Conservation (phyloP, 139 green algal genomes). For the Gonium pectorale region DNA sequence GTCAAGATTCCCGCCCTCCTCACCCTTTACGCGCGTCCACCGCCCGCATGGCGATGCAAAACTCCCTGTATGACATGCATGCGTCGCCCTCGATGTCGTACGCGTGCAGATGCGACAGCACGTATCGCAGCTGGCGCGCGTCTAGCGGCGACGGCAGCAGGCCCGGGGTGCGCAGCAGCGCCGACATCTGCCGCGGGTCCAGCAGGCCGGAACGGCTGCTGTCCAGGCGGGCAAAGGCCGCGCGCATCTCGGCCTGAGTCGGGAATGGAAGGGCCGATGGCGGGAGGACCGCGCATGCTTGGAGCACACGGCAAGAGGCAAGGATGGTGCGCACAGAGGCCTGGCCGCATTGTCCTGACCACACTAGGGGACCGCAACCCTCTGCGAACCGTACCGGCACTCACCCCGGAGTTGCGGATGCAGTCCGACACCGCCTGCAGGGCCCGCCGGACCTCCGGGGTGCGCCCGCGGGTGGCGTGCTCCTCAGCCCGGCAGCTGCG, state of each 20-base stretch:
- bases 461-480: neutral
- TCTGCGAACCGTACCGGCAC: neutral
- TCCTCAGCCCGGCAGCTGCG: conserved; percentile 43
- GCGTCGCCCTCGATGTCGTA: conserved; percentile 58
- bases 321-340: too few species aligned
- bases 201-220: conserved; percentile 42
- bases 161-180: conserved; percentile 33
- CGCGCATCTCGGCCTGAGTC: conserved; percentile 13
- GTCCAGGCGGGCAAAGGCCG: conserved; percentile 44
- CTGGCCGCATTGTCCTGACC: too few species aligned
- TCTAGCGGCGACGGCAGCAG: conserved; percentile 8
- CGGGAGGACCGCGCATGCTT: too few species aligned
- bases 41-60: conserved; percentile 45
- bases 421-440: conserved; percentile 45
- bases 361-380: too few species aligned
- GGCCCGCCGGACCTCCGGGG: neutral
- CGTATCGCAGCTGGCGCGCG: conserved; percentile 40
- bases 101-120: conserved; percentile 45
- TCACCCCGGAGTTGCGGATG: conserved; percentile 32
- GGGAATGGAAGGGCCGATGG: neutral
- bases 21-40: conserved; percentile 19
- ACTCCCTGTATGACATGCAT: conserved; percentile 33
- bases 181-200: conserved; percentile 33
- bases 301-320: too few species aligned
- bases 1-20: neutral